Conservation (phyloP, 2,329 filamentous ascomycete species). For the Fusarium annulatum region DNA sequence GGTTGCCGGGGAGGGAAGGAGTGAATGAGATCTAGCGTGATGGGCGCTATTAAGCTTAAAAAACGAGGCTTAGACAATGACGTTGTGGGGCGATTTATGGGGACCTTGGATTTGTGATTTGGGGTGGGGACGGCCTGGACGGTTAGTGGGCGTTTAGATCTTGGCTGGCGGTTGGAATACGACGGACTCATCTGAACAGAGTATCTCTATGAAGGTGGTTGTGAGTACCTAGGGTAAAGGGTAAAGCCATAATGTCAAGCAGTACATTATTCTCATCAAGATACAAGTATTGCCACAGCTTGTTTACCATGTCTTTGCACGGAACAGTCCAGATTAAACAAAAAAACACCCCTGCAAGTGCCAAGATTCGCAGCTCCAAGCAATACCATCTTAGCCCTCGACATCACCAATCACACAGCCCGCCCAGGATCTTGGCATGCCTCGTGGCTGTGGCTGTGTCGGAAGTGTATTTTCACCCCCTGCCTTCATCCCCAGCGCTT, state of each 20-base stretch:
- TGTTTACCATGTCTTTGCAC: neutral
- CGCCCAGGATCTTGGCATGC: slow-evolving; percentile 11
- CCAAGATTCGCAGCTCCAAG: neutral
- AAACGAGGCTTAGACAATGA: slow-evolving; percentile 32
- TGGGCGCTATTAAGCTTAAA: slow-evolving; percentile 32
- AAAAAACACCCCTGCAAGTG: neutral
- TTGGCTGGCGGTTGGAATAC: neutral
- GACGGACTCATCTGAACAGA: neutral
- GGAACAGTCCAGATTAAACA: neutral
- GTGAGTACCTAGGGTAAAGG: neutral
- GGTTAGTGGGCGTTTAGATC: neutral
- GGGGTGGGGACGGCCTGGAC: neutral
- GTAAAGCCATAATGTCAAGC: neutral
- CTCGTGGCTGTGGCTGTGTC: slow-evolving; percentile 34
- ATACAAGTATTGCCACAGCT: neutral
- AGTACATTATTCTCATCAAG: rapidly evolving
- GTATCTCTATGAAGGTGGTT: neutral
- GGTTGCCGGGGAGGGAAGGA: neutral
- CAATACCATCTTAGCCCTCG: neutral
- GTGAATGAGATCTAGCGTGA: slow-evolving; percentile 21
- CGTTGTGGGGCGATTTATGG: slow-evolving; percentile 9
- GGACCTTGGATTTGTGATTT: neutral
- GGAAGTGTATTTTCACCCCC: slow-evolving; percentile 24
- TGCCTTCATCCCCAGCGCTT: neutral
- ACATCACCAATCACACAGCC: slow-evolving; percentile 9